Percentiles rank a stretch among this genome's conserved stretches.
phyloP scores from a whole-genome alignment of 768 basidiomycete genomes.

The Atractiella rhizophila region DNA sequence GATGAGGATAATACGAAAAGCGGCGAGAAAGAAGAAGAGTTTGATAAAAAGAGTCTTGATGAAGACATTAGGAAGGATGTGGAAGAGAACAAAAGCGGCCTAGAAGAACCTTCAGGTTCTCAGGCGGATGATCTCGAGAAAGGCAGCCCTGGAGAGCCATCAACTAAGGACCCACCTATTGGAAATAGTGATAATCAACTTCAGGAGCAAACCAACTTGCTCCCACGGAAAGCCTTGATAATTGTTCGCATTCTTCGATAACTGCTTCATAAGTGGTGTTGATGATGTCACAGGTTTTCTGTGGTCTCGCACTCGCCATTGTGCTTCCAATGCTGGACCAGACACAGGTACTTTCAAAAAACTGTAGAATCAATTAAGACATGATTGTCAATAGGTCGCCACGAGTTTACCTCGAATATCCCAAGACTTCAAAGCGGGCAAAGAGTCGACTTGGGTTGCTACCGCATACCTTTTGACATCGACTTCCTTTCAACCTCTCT shows the following conservation, averaged over 20 bases:
- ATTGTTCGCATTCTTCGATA: background rate
- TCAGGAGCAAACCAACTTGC: background rate
- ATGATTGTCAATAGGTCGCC: slow-evolving; percentile 1
- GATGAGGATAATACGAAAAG: no score
- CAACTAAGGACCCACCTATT: background rate
- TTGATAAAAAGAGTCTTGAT: no score
- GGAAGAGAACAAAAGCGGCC: no score
- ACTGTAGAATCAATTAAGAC: no score
- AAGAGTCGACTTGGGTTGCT: slow-evolving; percentile 20
- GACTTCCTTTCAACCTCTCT: slow-evolving; percentile 13
- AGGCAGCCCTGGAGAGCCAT: no score
- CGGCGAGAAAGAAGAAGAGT: no score
- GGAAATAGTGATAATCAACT: background rate
- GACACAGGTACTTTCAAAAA: background rate
- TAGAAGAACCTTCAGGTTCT: no score
- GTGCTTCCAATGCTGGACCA: background rate
- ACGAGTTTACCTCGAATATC: slow-evolving; percentile 11
- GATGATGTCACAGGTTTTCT: background rate
- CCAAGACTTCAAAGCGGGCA: slow-evolving; percentile 12
- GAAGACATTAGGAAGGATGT: no score
- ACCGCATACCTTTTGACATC: slow-evolving; percentile 22
- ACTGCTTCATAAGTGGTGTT: background rate
- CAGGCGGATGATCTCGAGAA: no score
- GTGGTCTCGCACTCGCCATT: background rate
- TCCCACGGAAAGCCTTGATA: background rate